A percentile compares a stretch with the other conserved stretches of the same genome.
phyloP scores from a whole-genome alignment of 352 stramenopile species.

The Phytophthora hibernalis region DNA sequence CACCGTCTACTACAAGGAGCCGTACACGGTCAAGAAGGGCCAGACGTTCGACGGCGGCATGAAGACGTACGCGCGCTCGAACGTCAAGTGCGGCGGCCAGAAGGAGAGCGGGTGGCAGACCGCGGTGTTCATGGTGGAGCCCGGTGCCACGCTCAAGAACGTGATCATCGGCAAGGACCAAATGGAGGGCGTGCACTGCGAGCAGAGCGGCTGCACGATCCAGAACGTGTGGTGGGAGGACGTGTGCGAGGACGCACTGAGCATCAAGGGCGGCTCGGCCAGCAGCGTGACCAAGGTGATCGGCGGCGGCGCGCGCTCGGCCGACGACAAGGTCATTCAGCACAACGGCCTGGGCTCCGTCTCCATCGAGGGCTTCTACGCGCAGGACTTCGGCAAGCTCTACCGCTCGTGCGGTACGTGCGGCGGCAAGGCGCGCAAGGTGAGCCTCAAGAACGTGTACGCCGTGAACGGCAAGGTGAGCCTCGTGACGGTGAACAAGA shows the following conservation, averaged over 20 bases:
- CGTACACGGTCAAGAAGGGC: constrained; percentile 44
- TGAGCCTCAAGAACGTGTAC: constrained; percentile 24
- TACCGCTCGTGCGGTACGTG: constrained; percentile 4
- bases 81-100: too few species aligned
- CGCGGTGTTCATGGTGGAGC: constrained; percentile 34
- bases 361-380: constrained; percentile 27
- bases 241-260: background rate
- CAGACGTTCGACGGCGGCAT: constrained; percentile 49
- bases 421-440: constrained; percentile 18
- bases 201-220: too few species aligned
- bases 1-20: constrained; percentile 25
- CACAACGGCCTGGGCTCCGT: constrained; percentile 8
- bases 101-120: constrained; percentile 8
- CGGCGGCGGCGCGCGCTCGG: background rate
- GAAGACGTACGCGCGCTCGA: constrained; percentile 47
- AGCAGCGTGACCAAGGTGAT: background rate
- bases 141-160: constrained; percentile 5
- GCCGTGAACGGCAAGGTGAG: constrained; percentile 28
- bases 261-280: background rate
- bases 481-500: constrained; percentile 27
- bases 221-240: background rate
- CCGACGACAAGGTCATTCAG: constrained; percentile 9
- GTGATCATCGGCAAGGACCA: too few species aligned
- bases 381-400: constrained; percentile 25
- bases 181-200: constrained; percentile 1